A percentile compares a stretch with the other conserved stretches of the same genome.
These are phyloP conservation scores for Neophaeococcomyces aloes DNA, from an alignment of 2,329 filamentous ascomycete genomes.

Conservation along the genomic window DNA sequence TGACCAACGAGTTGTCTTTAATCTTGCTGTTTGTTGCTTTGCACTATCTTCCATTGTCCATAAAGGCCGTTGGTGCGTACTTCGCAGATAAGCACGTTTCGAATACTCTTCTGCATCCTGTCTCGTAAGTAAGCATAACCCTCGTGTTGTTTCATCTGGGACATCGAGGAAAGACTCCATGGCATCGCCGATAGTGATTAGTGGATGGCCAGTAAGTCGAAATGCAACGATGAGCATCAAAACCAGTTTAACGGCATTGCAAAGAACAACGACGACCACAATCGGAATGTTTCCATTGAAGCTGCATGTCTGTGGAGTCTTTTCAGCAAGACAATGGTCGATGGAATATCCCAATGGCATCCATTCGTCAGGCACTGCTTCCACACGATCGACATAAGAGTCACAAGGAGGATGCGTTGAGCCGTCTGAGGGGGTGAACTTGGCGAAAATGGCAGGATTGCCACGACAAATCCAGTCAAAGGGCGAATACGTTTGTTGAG, in stretches of 20 bases:
- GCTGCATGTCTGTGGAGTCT: constrained; percentile 13
- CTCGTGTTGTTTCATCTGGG: constrained; percentile 24
- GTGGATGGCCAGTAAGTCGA: constrained; percentile 13
- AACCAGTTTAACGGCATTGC: constrained; percentile 15
- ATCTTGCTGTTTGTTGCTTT: background rate
- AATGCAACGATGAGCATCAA: constrained; percentile 17
- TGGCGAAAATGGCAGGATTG: too few relatives aligned
- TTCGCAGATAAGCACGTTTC: background rate
- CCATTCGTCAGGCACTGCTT: constrained; percentile 11
- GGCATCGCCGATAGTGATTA: constrained; percentile 25
- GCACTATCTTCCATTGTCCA: background rate
- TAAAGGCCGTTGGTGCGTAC: background rate
- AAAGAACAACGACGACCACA: constrained; percentile 15
- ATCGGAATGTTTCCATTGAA: constrained; percentile 19
- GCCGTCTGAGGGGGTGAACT: too few relatives aligned
- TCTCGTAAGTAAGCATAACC: constrained; percentile 20
- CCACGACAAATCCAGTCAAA: too few relatives aligned
- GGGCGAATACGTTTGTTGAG: background rate
- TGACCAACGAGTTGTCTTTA: constrained; percentile 8
- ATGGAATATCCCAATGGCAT: constrained; percentile 12
- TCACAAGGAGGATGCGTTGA: constrained; percentile 10
- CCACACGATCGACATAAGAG: constrained; percentile 9
- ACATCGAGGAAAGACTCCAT: constrained; percentile 22
- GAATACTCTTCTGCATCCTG: constrained; percentile 2
- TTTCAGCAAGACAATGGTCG: constrained; percentile 17